phyloP scores from a whole-genome alignment of 2,329 filamentous ascomycete species.

The Microdochium bolleyi region DNA sequence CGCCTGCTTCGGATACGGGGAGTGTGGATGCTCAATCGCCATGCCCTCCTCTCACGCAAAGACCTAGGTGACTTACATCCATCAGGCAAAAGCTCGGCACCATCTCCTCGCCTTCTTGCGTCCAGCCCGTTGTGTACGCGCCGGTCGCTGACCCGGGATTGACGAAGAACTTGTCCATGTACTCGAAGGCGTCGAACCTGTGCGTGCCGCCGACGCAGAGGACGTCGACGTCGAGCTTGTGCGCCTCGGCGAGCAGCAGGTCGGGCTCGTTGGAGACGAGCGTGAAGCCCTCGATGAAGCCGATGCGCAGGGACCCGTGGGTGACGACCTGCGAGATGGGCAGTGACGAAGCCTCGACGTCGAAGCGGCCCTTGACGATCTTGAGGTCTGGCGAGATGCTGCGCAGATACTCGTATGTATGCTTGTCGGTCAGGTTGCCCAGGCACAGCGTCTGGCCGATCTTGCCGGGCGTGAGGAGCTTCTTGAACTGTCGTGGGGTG shows the following conservation, averaged over 20 bases:
- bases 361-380: conserved; percentile 60
- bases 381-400: conserved; percentile 65
- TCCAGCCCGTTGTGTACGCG: conserved; percentile 51
- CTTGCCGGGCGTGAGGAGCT: conserved; percentile 75
- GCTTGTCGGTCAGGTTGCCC: conserved; percentile 72
- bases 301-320: conserved; percentile 57
- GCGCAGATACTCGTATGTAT: conserved; percentile 74
- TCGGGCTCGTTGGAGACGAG: conserved; percentile 61
- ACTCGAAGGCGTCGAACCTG: conserved; percentile 63
- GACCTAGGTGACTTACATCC: conserved; percentile 63
- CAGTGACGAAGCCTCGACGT: conserved; percentile 58
- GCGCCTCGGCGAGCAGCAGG: conserved; percentile 58
- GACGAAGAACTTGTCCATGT: conserved; percentile 68
- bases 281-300: conserved; percentile 62
- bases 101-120: conserved; percentile 58
- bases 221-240: conserved; percentile 61
- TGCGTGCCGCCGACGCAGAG: conserved; percentile 63
- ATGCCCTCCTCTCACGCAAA: background rate
- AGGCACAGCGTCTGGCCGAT: conserved; percentile 76
- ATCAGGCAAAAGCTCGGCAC: conserved; percentile 93
- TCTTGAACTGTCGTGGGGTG: conserved; percentile 58
- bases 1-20: background rate
- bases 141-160: conserved; percentile 62
- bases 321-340: conserved; percentile 59
- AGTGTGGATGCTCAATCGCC: conserved; percentile 11